These are phyloP conservation scores for Pythium aquatile DNA, from an alignment of 352 stramenopile genomes.

Conservation along the genomic window DNA sequence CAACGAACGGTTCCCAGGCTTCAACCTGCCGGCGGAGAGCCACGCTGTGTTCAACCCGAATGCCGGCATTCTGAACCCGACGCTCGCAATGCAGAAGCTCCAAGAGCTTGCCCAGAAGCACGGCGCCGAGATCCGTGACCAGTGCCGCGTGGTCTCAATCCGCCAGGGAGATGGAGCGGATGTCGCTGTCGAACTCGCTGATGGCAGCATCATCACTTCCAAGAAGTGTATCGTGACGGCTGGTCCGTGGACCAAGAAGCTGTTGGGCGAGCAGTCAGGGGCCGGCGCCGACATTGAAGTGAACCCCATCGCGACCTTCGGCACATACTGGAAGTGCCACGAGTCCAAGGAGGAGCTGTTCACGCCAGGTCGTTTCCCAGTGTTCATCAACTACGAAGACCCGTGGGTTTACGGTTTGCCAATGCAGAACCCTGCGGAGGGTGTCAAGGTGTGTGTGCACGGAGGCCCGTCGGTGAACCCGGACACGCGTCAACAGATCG, in stretches of 20 bases:
- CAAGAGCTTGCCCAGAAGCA: constrained; percentile 39
- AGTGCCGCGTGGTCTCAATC: constrained; percentile 20
- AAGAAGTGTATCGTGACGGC: constrained; percentile 59
- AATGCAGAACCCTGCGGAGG: constrained; percentile 39
- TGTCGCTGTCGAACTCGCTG: constrained; percentile 33
- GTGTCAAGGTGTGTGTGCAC: constrained; percentile 79
- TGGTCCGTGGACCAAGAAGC: constrained; percentile 50
- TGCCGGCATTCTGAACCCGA: constrained; percentile 55
- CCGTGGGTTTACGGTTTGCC: constrained; percentile 55
- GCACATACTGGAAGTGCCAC: constrained; percentile 56
- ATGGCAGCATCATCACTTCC: constrained; percentile 27
- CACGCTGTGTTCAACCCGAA: constrained; percentile 49
- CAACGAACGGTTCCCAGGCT: constrained; percentile 51
- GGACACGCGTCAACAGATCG: constrained; percentile 36
- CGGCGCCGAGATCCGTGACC: constrained; percentile 42
- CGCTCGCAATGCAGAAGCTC: constrained; percentile 47
- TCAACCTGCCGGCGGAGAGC: constrained; percentile 37
- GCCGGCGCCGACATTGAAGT: constrained; percentile 34
- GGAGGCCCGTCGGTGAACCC: constrained; percentile 45
- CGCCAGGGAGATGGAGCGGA: constrained; percentile 11
- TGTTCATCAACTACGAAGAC: constrained; percentile 66
- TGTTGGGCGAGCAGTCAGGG: constrained; percentile 27
- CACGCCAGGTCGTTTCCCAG: constrained; percentile 46
- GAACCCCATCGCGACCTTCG: constrained; percentile 62
- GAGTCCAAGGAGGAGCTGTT: constrained; percentile 35